phyloP scores from a whole-genome alignment of 495 filamentous ascomycete species.

The Penicillium coffeae region DNA sequence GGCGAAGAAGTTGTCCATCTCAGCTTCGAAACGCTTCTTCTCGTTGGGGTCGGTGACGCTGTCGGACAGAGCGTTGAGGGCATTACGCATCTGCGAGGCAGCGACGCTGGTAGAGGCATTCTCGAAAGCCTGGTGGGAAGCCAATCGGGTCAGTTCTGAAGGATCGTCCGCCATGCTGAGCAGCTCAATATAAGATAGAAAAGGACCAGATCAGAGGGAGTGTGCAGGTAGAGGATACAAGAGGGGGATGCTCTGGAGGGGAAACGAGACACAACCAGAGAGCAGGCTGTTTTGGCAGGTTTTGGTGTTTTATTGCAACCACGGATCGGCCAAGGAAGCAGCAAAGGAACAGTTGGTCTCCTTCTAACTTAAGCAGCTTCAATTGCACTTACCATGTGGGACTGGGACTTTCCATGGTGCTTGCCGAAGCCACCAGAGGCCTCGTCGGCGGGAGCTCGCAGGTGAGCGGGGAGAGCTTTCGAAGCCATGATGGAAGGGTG shows the following conservation, averaged over 20 bases:
- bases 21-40: conserved; percentile 94
- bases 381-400: conserved; percentile 78
- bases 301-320: too few relatives aligned
- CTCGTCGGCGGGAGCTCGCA: conserved; percentile 57
- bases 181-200: conserved; percentile 1
- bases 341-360: not conserved
- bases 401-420: conserved; percentile 93
- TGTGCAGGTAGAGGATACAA: not conserved
- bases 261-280: not conserved
- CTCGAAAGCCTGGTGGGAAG: conserved; percentile 77
- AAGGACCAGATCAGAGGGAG: too few relatives aligned
- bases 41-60: conserved; percentile 74
- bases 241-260: not conserved
- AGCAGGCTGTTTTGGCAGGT: too few relatives aligned
- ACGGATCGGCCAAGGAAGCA: not conserved
- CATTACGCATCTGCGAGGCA: conserved; percentile 98
- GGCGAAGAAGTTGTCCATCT: conserved; percentile 99
- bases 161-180: conserved; percentile 1
- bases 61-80: conserved; percentile 86
- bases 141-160: conserved; percentile 13
- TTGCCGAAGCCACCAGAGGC: conserved; percentile 58
- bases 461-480: conserved; percentile 71
- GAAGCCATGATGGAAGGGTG: conserved; percentile 58
- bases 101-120: conserved; percentile 98
- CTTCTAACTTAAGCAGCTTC: not conserved